Percentiles rank a stretch among this genome's conserved stretches.
Evolutionary conservation across 2,329 filamentous ascomycete genomes (phyloP).

Genomic region (Gremmenia infestans): DNA sequence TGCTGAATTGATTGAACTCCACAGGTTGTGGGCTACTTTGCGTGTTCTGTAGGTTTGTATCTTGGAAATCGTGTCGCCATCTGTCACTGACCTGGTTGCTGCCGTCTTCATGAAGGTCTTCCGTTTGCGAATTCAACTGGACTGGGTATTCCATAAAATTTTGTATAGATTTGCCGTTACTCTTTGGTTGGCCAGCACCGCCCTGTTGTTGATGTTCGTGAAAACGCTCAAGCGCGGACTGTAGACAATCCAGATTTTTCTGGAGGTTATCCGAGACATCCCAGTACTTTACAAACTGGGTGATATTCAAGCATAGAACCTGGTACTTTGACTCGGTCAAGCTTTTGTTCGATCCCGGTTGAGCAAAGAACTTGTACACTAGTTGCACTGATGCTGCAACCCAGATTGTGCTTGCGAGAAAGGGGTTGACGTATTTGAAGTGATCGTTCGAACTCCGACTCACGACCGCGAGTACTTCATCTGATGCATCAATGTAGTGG

Average conservation of each 20-base stretch:
- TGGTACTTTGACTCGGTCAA: slow-evolving; percentile 16
- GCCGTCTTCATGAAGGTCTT: too few relatives aligned
- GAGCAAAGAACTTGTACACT: slow-evolving; percentile 4
- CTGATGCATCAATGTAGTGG: slow-evolving; percentile 12
- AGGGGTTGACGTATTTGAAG: slow-evolving; percentile 15
- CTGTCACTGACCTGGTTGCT: too few relatives aligned
- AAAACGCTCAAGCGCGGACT: too few relatives aligned
- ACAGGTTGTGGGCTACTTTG: too few relatives aligned
- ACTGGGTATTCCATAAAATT: too few relatives aligned
- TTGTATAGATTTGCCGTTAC: too few relatives aligned
- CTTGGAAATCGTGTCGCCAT: too few relatives aligned
- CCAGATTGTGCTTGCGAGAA: slow-evolving; percentile 18
- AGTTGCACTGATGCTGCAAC: slow-evolving; percentile 16
- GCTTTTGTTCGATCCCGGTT: background rate
- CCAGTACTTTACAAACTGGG: slow-evolving; percentile 6
- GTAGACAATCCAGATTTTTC: slow-evolving; percentile 4
- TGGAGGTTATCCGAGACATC: background rate
- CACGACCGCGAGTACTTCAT: slow-evolving; percentile 11
- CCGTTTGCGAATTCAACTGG: too few relatives aligned
- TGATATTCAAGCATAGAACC: slow-evolving; percentile 9
- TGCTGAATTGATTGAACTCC: too few relatives aligned
- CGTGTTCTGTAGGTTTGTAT: too few relatives aligned
- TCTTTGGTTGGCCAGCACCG: too few relatives aligned
- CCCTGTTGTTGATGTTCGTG: too few relatives aligned
- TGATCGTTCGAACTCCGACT: slow-evolving; percentile 8